Percentiles rank a stretch among this genome's conserved stretches.
These are phyloP conservation scores for Neurospora sp. DNA, from an alignment of 2,329 filamentous ascomycete genomes.

Conservation along the genomic window DNA sequence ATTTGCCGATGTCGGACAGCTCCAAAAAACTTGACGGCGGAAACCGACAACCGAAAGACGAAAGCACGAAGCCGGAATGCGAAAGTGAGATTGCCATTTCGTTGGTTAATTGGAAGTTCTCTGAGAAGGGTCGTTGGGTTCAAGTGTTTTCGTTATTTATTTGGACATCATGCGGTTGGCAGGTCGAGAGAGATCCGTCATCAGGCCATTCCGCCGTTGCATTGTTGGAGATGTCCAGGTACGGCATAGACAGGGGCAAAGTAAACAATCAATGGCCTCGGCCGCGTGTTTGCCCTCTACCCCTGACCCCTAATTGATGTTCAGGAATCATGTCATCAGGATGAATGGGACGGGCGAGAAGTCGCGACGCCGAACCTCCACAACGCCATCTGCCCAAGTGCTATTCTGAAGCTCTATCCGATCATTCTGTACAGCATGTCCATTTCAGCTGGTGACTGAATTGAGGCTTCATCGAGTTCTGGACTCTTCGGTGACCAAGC, in stretches of 20 bases:
- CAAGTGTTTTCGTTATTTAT: neutral
- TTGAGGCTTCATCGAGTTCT: neutral
- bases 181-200: neutral
- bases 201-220: neutral
- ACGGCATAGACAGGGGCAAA: neutral
- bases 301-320: neutral
- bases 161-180: neutral
- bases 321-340: neutral
- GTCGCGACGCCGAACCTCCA: neutral
- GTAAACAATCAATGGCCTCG: neutral
- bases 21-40: neutral
- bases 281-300: neutral
- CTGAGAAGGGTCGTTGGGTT: neutral
- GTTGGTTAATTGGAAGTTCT: neutral
- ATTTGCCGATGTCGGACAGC: neutral
- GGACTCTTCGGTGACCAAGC: neutral
- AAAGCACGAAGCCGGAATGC: neutral
- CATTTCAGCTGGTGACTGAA: neutral
- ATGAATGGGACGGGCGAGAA: neutral
- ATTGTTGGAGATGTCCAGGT: neutral
- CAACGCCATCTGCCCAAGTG: neutral
- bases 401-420: neutral
- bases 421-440: neutral
- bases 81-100: neutral
- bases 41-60: neutral